Evolutionary conservation across 371 early-diverging fungal species (phyloP).

Genomic region (Blyttiomyces sp.): DNA sequence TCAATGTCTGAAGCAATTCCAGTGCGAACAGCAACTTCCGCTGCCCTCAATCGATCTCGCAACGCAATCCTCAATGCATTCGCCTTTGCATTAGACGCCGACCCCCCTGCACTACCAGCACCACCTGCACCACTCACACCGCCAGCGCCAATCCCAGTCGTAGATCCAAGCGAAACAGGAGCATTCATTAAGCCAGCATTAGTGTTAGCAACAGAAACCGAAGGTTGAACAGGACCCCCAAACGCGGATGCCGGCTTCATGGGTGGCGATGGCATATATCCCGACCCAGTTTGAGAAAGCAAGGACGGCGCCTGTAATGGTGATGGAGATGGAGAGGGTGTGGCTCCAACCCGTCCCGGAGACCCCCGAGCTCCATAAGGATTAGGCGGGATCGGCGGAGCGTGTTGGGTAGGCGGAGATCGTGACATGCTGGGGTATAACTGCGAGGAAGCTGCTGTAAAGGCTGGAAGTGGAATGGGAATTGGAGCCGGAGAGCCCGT

Average conservation of each 20-base stretch:
- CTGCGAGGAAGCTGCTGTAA: not conserved
- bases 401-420: not conserved
- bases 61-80: constrained; percentile 1
- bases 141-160: constrained; percentile 1
- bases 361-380: not conserved
- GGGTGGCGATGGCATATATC: too few species aligned
- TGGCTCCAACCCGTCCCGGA: too few species aligned
- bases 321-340: too few species aligned
- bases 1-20: constrained; percentile 56
- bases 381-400: not conserved
- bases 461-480: not conserved
- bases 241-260: too few species aligned
- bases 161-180: too few species aligned
- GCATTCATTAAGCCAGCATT: too few species aligned
- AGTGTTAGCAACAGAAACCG: too few species aligned
- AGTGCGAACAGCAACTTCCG: constrained; percentile 3
- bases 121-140: not conserved
- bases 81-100: too few species aligned
- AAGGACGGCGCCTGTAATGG: too few species aligned
- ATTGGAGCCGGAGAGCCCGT: not conserved
- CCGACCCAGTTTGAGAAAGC: too few species aligned
- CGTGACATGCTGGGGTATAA: not conserved
- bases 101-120: constrained; percentile 6
- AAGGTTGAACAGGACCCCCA: too few species aligned
- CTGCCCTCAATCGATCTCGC: constrained; percentile 12